These are phyloP conservation scores for Cyclospora cayetanensis DNA, from an alignment of 169 alveolate genomes.

Conservation along the genomic window DNA sequence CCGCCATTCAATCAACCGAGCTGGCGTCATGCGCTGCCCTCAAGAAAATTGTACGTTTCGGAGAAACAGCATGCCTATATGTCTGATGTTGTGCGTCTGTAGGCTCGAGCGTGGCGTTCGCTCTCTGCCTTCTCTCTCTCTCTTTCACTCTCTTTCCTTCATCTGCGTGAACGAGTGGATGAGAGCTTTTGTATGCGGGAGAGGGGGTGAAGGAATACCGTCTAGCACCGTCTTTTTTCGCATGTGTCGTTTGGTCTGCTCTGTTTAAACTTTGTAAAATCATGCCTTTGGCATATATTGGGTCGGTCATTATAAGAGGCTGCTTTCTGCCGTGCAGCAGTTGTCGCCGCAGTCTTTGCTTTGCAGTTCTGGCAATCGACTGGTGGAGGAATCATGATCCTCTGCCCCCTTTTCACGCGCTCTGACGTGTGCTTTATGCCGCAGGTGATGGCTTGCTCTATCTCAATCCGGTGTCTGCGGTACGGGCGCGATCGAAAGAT, in stretches of 20 bases:
- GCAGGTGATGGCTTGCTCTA: background rate
- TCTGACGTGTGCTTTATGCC: background rate
- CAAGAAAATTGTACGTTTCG: constrained; percentile 55
- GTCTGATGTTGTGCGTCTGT: no score
- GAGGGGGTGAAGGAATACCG: background rate
- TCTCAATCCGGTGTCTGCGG: constrained; percentile 18
- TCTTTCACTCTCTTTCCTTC: background rate
- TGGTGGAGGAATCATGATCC: background rate
- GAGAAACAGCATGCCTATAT: background rate
- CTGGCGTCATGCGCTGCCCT: constrained; percentile 69
- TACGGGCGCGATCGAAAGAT: no score
- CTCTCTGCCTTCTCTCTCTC: background rate
- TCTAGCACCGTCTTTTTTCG: background rate
- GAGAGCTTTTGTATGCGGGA: background rate
- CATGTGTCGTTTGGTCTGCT: background rate
- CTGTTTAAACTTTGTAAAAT: background rate
- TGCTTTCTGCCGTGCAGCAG: background rate
- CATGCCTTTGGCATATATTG: background rate
- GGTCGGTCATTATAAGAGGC: background rate
- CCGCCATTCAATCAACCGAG: constrained; percentile 62
- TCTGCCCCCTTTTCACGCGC: background rate
- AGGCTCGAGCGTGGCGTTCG: no score
- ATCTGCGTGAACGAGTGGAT: background rate
- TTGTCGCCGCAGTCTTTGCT: background rate
- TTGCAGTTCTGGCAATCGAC: background rate